These are phyloP conservation scores for Primulina eburnea DNA, from an alignment of 257 asterid genomes.

Conservation along the genomic window DNA sequence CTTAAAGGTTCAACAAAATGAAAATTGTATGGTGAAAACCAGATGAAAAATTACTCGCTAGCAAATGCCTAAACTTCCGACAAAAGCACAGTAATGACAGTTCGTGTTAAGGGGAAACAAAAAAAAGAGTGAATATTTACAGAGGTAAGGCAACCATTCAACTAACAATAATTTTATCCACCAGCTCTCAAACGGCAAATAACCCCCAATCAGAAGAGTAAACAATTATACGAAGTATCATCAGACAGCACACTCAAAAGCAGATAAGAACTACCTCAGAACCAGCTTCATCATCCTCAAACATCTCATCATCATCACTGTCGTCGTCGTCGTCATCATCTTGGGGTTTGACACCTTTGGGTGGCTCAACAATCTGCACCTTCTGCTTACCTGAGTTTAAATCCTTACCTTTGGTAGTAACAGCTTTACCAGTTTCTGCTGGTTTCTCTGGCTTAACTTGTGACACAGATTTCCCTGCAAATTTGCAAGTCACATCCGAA, in stretches of 20 bases:
- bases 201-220: not conserved
- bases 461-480: slow-evolving; percentile 40
- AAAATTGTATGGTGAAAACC: not conserved
- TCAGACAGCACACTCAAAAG: not conserved
- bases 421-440: slow-evolving; percentile 39
- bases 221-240: not conserved
- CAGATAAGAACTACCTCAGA: slow-evolving; percentile 33
- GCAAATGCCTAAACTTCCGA: not conserved
- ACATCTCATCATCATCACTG: slow-evolving; percentile 48
- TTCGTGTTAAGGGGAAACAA: not conserved
- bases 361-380: slow-evolving; percentile 64
- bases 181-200: not conserved
- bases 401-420: slow-evolving; percentile 38
- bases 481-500: not conserved
- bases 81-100: not conserved
- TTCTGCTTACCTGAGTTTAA: slow-evolving; percentile 53
- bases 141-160: not conserved
- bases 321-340: slow-evolving; percentile 26
- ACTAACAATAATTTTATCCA: not conserved
- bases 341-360: slow-evolving; percentile 20
- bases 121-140: slow-evolving; percentile 6
- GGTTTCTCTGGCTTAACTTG: slow-evolving; percentile 50
- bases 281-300: slow-evolving; percentile 44
- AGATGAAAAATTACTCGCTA: not conserved
- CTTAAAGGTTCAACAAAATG: not conserved